Conservation (phyloP, 495 filamentous ascomycete species). For the Aspergillus coremiiformis region DNA sequence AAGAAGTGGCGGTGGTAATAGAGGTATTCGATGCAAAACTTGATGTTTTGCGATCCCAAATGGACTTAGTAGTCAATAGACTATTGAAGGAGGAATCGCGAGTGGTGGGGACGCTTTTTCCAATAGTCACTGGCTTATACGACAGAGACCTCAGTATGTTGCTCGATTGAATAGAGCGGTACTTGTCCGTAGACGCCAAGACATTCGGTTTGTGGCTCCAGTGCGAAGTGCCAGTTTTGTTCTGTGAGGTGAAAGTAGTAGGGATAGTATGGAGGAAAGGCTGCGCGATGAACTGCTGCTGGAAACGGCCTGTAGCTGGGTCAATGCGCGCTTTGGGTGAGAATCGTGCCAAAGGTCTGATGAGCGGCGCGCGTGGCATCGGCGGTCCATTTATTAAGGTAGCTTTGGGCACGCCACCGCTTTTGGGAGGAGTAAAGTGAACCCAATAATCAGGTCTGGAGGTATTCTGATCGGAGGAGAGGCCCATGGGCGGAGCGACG, state of each 20-base stretch:
- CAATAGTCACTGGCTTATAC: neutral
- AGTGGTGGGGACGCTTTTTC: neutral
- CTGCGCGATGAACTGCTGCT: neutral
- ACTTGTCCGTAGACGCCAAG: neutral
- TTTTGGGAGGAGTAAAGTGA: neutral
- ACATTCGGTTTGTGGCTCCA: neutral
- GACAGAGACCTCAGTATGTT: neutral
- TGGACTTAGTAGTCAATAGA: neutral
- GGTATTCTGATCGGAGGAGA: neutral
- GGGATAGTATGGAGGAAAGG: neutral
- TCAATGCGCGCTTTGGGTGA: constrained; percentile 5
- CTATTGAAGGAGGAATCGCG: constrained; percentile 14
- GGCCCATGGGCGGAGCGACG: neutral
- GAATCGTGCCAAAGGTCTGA: constrained; percentile 5
- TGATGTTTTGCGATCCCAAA: neutral
- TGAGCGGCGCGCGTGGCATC: neutral
- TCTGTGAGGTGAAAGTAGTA: too few species aligned
- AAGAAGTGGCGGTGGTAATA: neutral
- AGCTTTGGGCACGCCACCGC: neutral
- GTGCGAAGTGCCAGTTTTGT: too few species aligned
- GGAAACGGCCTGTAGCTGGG: neutral
- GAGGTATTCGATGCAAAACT: constrained; percentile 11
- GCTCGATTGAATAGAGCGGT: neutral
- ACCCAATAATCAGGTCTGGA: neutral
- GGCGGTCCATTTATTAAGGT: neutral